phyloP scores from a whole-genome alignment of 2,329 filamentous ascomycete genomes.

The Apiospora koreana region DNA sequence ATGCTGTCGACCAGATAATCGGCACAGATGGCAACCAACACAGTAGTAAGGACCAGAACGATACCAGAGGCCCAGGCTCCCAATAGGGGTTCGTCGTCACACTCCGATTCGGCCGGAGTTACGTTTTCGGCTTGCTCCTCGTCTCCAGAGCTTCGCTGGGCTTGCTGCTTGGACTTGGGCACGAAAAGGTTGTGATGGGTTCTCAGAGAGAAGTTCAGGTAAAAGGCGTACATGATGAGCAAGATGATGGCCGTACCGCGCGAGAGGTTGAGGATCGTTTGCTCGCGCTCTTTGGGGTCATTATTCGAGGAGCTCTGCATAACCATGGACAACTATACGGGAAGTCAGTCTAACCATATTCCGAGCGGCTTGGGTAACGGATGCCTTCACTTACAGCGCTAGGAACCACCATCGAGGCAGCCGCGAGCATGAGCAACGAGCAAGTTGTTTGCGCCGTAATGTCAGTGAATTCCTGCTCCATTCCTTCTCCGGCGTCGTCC shows the following conservation, averaged over 20 bases:
- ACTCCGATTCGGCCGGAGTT: constrained; percentile 34
- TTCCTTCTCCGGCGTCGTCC: constrained; percentile 55
- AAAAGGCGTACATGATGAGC: constrained; percentile 72
- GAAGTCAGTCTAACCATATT: not conserved
- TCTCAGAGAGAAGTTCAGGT: constrained; percentile 75
- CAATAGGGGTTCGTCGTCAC: constrained; percentile 52
- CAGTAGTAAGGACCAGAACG: constrained; percentile 69
- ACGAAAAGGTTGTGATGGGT: constrained; percentile 76
- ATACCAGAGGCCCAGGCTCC: constrained; percentile 63
- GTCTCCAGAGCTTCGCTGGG: constrained; percentile 14
- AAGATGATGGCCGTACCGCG: constrained; percentile 77
- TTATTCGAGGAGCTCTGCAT: constrained; percentile 43
- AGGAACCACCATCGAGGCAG: constrained; percentile 77
- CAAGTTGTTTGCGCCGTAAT: constrained; percentile 77
- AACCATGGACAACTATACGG: constrained; percentile 62
- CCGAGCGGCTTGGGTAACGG: not conserved
- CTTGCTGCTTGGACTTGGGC: constrained; percentile 39
- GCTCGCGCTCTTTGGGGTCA: constrained; percentile 40
- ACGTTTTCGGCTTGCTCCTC: constrained; percentile 35
- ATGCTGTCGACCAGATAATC: constrained; percentile 79
- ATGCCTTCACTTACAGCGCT: constrained; percentile 55
- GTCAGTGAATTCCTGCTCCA: constrained; percentile 72
- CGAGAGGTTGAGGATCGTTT: constrained; percentile 70
- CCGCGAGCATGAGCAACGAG: constrained; percentile 74
- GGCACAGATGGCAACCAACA: constrained; percentile 72